Evolutionary conservation across 2,329 filamentous ascomycete genomes (phyloP), one percentile per base, ranked within the genome.

Genomic region (Aspergillus hortae): DNA sequence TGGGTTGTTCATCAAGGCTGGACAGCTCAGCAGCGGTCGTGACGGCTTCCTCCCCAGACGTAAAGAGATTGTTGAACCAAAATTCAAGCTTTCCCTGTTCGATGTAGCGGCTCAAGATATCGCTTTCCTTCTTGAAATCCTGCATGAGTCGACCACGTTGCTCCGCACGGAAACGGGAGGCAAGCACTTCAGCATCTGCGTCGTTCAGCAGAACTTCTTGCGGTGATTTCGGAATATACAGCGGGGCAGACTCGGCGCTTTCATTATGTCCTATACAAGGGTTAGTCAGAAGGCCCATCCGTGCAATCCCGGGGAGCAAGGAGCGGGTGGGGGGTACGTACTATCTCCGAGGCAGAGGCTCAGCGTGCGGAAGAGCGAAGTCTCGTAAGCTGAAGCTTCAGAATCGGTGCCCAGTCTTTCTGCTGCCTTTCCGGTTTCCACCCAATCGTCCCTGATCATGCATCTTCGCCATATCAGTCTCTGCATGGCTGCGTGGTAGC

Each of bases 381-480:
- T 95, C 51, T 79, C 73, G 30, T 77, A 75, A 23, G 95, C 72
- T 15, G 82, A 76, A 25, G 80, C 77, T 48, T 85, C 77, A 25
- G 90, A 81, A 56, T 88, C 80, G 3, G 76, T 73, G 63, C 95
- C 91, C 51, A 84, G 83, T 66, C 89, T 87, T 53, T 87, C 78
- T 44, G 86, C 83, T 0, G 88, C 92, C 59, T 89, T 84, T 65
- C 94, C 92, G 65, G 95, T 81, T 53, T 76, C 78, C 23, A 81
- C 76, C 94, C 94, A 99, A 66, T 96, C 84, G 67, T 96, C 92
- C 46, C 86, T 84, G 59, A 92, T 80, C 63, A 88, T 88, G 55
- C 90, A 87, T 49, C 94, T 84, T 65, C 94, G 87, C 94, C 94
- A 99, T 56, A 97, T 89, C 23, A 69, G 51, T 35, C 67, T 67